A percentile compares a stretch with the other conserved stretches of the same genome.
These are phyloP conservation scores for Aphanomyces astaci DNA, from an alignment of 352 stramenopile genomes.

Conservation along the genomic window DNA sequence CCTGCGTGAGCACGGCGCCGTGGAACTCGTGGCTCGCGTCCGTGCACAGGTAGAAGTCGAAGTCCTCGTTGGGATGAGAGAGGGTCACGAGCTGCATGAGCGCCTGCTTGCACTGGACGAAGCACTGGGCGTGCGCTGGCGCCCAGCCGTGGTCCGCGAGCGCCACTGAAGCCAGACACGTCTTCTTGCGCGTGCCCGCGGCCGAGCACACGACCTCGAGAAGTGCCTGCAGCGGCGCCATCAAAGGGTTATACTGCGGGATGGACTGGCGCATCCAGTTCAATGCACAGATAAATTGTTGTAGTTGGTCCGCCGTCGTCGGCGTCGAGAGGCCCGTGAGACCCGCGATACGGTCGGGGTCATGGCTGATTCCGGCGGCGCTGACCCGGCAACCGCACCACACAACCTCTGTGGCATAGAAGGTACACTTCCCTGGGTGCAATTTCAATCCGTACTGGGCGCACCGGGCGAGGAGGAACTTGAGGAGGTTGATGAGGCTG, in stretches of 20 bases:
- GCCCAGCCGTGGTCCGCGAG: constrained; percentile 22
- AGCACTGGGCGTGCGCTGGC: constrained; percentile 9
- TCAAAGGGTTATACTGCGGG: constrained; percentile 24
- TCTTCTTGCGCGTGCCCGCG: constrained; percentile 25
- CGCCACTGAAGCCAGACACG: not conserved
- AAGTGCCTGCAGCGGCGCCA: constrained; percentile 16
- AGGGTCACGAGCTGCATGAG: constrained; percentile 25
- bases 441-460: constrained; percentile 32
- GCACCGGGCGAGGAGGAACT: too few species aligned
- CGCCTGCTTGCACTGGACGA: constrained; percentile 10
- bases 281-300: constrained; percentile 30
- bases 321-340: constrained; percentile 15
- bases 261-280: constrained; percentile 38
- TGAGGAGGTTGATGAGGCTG: too few species aligned
- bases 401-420: constrained; percentile 24
- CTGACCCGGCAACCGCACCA: constrained; percentile 29
- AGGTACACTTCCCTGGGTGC: constrained; percentile 32
- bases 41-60: constrained; percentile 25
- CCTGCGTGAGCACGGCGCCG: constrained; percentile 24
- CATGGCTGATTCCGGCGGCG: constrained; percentile 8
- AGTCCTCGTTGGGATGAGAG: constrained; percentile 18
- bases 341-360: constrained; percentile 13
- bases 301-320: constrained; percentile 24
- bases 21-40: constrained; percentile 28
- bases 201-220: constrained; percentile 15